Percentiles rank a stretch among this genome's conserved stretches.
Conservation (phyloP, 2,329 filamentous ascomycete genomes). For the Fusarium sacchari region DNA sequence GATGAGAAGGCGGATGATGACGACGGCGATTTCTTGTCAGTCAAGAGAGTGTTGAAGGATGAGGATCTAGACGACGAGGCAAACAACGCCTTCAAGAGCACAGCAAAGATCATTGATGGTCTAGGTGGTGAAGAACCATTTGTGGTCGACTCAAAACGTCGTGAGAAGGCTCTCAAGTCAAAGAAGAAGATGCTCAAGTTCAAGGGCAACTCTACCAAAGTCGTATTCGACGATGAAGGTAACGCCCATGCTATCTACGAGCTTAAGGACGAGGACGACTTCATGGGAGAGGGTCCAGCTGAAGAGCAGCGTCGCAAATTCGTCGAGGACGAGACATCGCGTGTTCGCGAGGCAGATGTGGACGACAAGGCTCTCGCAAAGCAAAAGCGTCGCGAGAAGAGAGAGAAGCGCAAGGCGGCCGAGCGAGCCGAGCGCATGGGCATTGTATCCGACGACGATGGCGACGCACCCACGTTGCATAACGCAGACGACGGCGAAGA, state of each 20-base stretch:
- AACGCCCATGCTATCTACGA: conserved; percentile 87
- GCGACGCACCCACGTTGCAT: conserved; percentile 48
- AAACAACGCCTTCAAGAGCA: conserved; percentile 54
- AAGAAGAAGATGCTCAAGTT: conserved; percentile 95
- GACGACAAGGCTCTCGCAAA: conserved; percentile 84
- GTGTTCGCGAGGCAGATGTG: conserved; percentile 79
- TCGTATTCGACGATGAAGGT: conserved; percentile 93
- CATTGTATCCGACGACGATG: conserved; percentile 42
- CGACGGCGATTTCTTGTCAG: conserved; percentile 82
- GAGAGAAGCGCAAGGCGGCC: conserved; percentile 76
- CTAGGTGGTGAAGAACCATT: conserved; percentile 78
- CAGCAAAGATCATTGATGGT: conserved; percentile 70
- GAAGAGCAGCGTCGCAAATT: conserved; percentile 82
- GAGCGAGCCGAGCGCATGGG: conserved; percentile 56
- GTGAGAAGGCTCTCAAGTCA: conserved; percentile 92
- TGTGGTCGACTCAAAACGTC: conserved; percentile 91
- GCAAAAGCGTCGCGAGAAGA: conserved; percentile 81
- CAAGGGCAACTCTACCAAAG: conserved; percentile 84
- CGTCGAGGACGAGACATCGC: conserved; percentile 77
- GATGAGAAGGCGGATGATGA: conserved; percentile 61
- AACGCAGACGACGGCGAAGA: conserved; percentile 44
- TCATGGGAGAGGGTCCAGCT: conserved; percentile 77
- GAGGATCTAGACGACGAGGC: conserved; percentile 68
- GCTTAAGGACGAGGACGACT: conserved; percentile 85
- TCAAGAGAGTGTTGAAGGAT: conserved; percentile 86